Evolutionary conservation across 345 rosid genomes (phyloP), one percentile per base, ranked within the genome.

Genomic region (Capsella bursapastoris): DNA sequence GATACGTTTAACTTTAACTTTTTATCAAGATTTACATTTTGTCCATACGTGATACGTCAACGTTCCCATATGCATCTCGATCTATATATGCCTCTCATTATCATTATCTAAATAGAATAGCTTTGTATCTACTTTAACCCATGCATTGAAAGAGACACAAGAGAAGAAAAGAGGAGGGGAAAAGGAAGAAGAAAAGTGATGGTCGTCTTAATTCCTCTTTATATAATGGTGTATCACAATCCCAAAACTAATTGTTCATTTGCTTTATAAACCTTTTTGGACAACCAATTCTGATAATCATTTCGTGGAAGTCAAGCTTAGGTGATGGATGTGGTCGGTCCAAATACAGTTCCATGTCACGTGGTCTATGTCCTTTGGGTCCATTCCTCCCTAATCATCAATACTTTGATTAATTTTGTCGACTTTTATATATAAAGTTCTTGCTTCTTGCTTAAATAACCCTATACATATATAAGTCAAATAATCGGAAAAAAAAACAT

Each of bases 301-400:
- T 69, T 53, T 47, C 74, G 58, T 76, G 70, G 75, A 70, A 69
- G 64, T 61, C 75, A 76, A 76, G 73, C 71, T 27, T 68, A 22
- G 12, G 58, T 62, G 70, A 69, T 69, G 79, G 79, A 11, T 43
- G 44, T 55, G 79, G 73, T 68, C 74, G 69, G 79, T 68, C 69
- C 74, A 75, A 68, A 68, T 58, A 75, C 37, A 37, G 71, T 63
- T 76, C 50, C 61, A 44, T 15, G 70, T 70, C 80, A 76, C 80
- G 68, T 76, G 80, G 80, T 68, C 37, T 29, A 18, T 63, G 79
- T 63, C 63, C 44, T 53, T 70, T 55, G 74, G 75, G 76, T 70
- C 80, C 76, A 64, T 77, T 57, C 55, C 40, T 58, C 65, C 71
- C 44, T 64, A 71, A 77, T 64, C 72, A 77, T 77, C 72, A 77